Evolutionary conservation across 2,329 filamentous ascomycete genomes (phyloP), one percentile per base, ranked within the genome.

Genomic region (Exophiala sideris): DNA sequence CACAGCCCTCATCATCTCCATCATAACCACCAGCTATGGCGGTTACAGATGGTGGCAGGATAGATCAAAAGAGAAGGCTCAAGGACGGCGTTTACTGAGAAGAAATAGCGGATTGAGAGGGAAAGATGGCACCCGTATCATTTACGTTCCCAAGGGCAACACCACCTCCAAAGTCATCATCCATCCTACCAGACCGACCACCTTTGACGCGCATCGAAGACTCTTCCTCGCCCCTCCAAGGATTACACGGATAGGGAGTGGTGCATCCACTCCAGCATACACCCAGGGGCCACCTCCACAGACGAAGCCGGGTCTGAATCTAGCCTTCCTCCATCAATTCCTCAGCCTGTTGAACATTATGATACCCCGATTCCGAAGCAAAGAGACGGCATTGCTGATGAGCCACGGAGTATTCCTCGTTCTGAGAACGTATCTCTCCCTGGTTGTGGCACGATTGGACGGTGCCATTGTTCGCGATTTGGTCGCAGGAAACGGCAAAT

Each of bases 301-400:
- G 69, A 92, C 91, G 2, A 97, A 96, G 70, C 91, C 94, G 0
- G 94, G 94, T 0, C 76, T 99, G 36, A 99, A 99, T 68, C 79
- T 99, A 54, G 94, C 94, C 9, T 99, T 99, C 66, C 72, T 99
- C 49, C 94, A 99, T 70, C 94, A 99, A 72, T 97, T 99, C 65
- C 79, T 97, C 48, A 96, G 92, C 67, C 75, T 99, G 50, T 84
- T 97, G 75, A 96, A 91, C 73, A 97, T 99, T 67, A 95, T 97
- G 90, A 88, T 99, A 58, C 94, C 94, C 5, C 79, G 92, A 59
- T 96, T 92, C 88, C 87, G 87, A 12, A 96, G 91, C 70, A 99
- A 99, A 70, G 94, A 97, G 75, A 91, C 92, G 0, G 92, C 91
- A 1, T 74, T 99, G 59, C 77, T 99, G 29, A 72, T 96, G 58